Evolutionary conservation across 2,329 filamentous ascomycete genomes (phyloP), one percentile per base, ranked within the genome.

Genomic region (Paracorniculantispora psalliotae): DNA sequence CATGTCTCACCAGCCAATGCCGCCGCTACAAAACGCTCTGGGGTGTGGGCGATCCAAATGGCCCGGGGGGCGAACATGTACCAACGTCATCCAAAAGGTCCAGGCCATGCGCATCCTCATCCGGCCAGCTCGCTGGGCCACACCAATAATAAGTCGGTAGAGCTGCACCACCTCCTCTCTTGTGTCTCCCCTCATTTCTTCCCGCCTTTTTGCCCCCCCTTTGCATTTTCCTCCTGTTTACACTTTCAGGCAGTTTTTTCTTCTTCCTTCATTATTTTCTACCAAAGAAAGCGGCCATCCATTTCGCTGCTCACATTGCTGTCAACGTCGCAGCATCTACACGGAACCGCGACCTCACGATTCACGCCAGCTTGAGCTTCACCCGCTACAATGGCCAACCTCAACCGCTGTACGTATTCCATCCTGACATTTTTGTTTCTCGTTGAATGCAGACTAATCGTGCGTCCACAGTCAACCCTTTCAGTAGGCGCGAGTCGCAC

Each of bases 401-500:
- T 66, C 64, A 67, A 65, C 57, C 62, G 66, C 19, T 67, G 70
- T 72, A 68, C 46, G 69, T 7, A 28, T 25, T 23, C 51, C 57
- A 7, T n/a, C 30, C 26, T 44, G 35, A 12, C 37, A 41, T 41
- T 41, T 41, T 19, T 19, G 7, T n/a, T n/a, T n/a, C n/a, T n/a
- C n/a, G 46, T 4, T 25, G 13, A 37, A 39, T n/a, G 10, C 48
- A 30, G 37, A 51, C 8, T n/a, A 23, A 23, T 50, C 12, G n/a
- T 25, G 49, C 26, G n/a, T 26, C 21, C 30, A 30, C 62, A 90
- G 87, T 84, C 70, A 94, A 94, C 72, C 90, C 90, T 28, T 94
- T 94, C 75, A 78, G 82, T 61, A 86, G 81, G 73, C 85, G 85
- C 67, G 88, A 92, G 61, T 79, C 83, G 19, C 86, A 91, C 69